Evolutionary conservation across 2,329 filamentous ascomycete species (phyloP).

Genomic region (Fonsecaea multimorphosa): DNA sequence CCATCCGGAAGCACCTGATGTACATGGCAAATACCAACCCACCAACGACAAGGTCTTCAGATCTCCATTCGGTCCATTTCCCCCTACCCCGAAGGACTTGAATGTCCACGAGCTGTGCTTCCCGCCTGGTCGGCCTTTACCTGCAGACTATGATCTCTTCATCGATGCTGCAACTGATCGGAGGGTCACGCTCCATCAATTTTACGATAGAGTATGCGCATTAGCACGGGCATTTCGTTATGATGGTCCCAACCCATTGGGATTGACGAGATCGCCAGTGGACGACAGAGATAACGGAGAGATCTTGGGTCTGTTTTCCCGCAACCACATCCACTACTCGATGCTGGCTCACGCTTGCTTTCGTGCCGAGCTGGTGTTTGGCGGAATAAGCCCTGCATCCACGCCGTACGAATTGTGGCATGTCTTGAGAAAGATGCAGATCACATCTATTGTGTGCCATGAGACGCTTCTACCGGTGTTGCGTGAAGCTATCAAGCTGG

Average conservation of each 20-base stretch:
- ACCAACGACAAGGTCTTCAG: not conserved
- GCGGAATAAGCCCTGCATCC: conserved; percentile 1
- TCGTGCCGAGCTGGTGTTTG: conserved; percentile 1
- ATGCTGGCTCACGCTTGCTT: not conserved
- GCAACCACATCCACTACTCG: conserved; percentile 2
- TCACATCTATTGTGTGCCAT: conserved; percentile 2
- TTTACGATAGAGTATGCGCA: not conserved
- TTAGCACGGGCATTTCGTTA: not conserved
- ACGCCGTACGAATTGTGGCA: conserved; percentile 2
- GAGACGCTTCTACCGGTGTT: not conserved
- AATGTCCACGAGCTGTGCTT: not conserved
- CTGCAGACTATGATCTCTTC: not conserved
- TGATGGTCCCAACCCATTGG: conserved; percentile 1
- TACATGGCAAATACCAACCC: not conserved
- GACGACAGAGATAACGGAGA: not conserved
- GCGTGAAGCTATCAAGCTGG: conserved; percentile 1
- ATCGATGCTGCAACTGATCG: not conserved
- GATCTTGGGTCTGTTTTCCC: not conserved
- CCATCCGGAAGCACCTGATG: not conserved
- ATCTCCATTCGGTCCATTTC: conserved; percentile 2
- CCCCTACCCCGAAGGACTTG: not conserved
- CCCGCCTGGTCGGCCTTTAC: not conserved
- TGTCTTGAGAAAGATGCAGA: conserved; percentile 3
- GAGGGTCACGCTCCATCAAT: not conserved
- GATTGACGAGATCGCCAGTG: not conserved